Conservation (phyloP, 306 rosid species). For the Begonia masoniana region DNA sequence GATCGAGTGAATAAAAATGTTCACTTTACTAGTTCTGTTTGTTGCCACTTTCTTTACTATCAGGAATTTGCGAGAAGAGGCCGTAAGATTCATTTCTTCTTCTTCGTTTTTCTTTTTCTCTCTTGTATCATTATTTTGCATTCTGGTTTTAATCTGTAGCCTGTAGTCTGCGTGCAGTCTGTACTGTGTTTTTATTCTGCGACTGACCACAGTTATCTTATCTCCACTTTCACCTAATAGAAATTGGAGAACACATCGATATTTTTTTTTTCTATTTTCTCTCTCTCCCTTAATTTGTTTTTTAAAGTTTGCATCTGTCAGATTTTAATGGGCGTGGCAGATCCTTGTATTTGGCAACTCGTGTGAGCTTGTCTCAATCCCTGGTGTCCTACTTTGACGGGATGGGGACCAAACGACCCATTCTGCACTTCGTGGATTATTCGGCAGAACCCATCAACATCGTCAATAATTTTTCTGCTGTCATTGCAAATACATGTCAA, state of each 20-base stretch:
- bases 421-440: slow-evolving; percentile 27
- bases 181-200: slow-evolving; percentile 1
- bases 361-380: slow-evolving; percentile 54
- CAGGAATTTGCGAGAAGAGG: no score
- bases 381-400: slow-evolving; percentile 46
- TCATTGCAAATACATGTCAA: no score
- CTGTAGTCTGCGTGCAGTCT: no score
- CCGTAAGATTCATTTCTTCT: no score
- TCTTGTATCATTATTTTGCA: no score
- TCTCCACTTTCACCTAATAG: background rate
- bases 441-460: slow-evolving; percentile 62
- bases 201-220: slow-evolving; percentile 10
- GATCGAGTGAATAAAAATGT: no score
- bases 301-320: slow-evolving; percentile 32
- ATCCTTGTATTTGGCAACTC: slow-evolving; percentile 53
- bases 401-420: slow-evolving; percentile 82
- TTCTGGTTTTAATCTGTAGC: no score
- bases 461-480: slow-evolving; percentile 33
- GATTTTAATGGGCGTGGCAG: slow-evolving; percentile 51
- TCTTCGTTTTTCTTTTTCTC: no score
- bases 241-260: background rate
- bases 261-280: background rate
- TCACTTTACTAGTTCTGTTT: no score
- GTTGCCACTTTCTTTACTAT: no score
- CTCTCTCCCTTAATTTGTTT: slow-evolving; percentile 29